Percentiles rank a stretch among this genome's conserved stretches.
phyloP scores from a whole-genome alignment of 2,329 filamentous ascomycete genomes.

The Cryphonectria japonica region DNA sequence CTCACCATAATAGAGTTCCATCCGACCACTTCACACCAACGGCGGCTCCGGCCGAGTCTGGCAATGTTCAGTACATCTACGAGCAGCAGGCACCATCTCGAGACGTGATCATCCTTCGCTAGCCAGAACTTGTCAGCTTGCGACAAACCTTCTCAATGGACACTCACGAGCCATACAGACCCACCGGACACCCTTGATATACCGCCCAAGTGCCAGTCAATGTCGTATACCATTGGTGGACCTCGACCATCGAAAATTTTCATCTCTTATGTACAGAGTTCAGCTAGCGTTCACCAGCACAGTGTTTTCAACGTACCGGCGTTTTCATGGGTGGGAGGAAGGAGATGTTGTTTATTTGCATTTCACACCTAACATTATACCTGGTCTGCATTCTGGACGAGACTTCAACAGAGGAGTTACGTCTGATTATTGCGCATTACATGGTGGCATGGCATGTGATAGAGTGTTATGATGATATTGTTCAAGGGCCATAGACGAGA shows the following conservation, averaged over 20 bases:
- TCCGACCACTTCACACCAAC: constrained; percentile 5
- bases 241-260: background rate
- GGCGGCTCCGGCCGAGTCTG: constrained; percentile 5
- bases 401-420: background rate
- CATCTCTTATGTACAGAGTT: background rate
- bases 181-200: background rate
- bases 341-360: background rate
- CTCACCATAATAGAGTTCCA: constrained; percentile 15
- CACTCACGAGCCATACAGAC: background rate
- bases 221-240: background rate
- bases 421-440: background rate
- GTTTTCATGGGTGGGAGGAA: background rate
- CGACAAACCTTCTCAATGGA: background rate
- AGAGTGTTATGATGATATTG: constrained; percentile 3
- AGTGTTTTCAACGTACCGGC: background rate
- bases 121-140: background rate
- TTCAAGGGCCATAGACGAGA: background rate
- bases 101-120: constrained; percentile 22
- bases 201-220: background rate
- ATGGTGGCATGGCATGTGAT: constrained; percentile 3
- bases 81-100: constrained; percentile 22
- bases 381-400: background rate
- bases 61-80: constrained; percentile 24
- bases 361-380: background rate
- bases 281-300: background rate